Percentiles rank a stretch among this genome's conserved stretches.
These are phyloP conservation scores for Clonostachys sp. DNA, from an alignment of 2,329 filamentous ascomycete genomes.

Conservation along the genomic window DNA sequence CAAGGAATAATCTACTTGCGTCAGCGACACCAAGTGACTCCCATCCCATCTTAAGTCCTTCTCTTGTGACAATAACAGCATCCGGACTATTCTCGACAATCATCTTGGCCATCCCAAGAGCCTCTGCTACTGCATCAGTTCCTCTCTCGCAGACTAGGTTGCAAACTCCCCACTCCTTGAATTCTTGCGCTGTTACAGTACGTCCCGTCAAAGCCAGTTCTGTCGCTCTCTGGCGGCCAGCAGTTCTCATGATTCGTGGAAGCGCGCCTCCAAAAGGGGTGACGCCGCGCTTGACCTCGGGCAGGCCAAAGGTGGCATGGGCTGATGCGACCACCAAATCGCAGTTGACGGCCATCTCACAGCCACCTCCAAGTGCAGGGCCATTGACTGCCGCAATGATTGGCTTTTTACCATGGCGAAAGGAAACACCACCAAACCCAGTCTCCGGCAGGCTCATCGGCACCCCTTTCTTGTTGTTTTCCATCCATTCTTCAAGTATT, in stretches of 20 bases:
- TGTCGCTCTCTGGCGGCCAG: slow-evolving; percentile 37
- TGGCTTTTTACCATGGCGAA: slow-evolving; percentile 54
- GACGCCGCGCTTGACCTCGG: slow-evolving; percentile 49
- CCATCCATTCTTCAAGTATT: slow-evolving; percentile 21
- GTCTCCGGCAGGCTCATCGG: slow-evolving; percentile 22
- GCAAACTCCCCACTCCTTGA: slow-evolving; percentile 17
- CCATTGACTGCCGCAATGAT: slow-evolving; percentile 57
- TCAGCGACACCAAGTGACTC: not conserved
- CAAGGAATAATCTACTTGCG: no score
- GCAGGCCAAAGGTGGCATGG: slow-evolving; percentile 44
- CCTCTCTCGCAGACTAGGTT: slow-evolving; percentile 6
- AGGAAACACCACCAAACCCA: slow-evolving; percentile 28
- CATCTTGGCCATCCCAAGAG: not conserved
- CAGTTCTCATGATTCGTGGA: slow-evolving; percentile 39
- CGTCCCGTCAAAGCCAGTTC: slow-evolving; percentile 44
- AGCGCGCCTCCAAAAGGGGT: slow-evolving; percentile 47
- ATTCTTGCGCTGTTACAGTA: slow-evolving; percentile 35
- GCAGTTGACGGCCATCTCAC: slow-evolving; percentile 50
- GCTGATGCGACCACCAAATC: slow-evolving; percentile 49
- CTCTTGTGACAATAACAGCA: not conserved
- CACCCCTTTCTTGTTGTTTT: slow-evolving; percentile 31
- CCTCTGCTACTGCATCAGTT: not conserved
- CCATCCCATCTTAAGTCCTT: not conserved
- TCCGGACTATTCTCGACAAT: not conserved
- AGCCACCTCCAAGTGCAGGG: slow-evolving; percentile 49